Evolutionary conservation across 305 asterid genomes (phyloP), one percentile per base, ranked within the genome.

Genomic region (Rubia occidens): DNA sequence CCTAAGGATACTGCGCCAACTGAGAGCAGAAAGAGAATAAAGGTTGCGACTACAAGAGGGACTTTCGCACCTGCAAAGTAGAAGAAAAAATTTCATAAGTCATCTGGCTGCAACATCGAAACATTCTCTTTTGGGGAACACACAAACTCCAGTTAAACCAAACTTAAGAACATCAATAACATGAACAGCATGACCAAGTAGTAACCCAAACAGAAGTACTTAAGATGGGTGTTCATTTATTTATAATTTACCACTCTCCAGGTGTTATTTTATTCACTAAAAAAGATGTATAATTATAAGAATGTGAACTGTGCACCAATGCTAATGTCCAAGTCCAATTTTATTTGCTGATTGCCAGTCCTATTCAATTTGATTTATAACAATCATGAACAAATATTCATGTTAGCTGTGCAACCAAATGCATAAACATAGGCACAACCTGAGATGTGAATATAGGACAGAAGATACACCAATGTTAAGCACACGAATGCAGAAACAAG

Each of bases 361-460:
- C 59, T 5, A 11, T 43, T 15, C 9, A 32, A 59, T 8, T 67
- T 67, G 47, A 32, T 32, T 51, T 32, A 55, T 35, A n/a, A 4
- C 13, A 10, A 67, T 44, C 26, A 53, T n/a, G 47, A 9, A 15
- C 26, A 60, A 44, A 24, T 66, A 59, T 66, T 53, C 75, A 59
- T 13, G 49, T 53, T 24, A 73, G 59, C 58, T 44, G 21, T 63
- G 68, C 63, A 45, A 74, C 67, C 60, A 58, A 40, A 64, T 64
- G 68, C 26, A 42, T 65, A 51, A 59, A 6, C 21, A 39, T 17
- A 20, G 55, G 60, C 69, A 62, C 68, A 74, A 90, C 99, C 99
- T 84, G 99, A 94, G 68, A 89, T 84, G 80, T 94, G 99, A 78
- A 84, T 77, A 78, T 94, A 94, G 39, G 97, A 88, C 67, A 94